Evolutionary conservation across 441 rosid genomes (phyloP).

Genomic region (Viola pubescens): DNA sequence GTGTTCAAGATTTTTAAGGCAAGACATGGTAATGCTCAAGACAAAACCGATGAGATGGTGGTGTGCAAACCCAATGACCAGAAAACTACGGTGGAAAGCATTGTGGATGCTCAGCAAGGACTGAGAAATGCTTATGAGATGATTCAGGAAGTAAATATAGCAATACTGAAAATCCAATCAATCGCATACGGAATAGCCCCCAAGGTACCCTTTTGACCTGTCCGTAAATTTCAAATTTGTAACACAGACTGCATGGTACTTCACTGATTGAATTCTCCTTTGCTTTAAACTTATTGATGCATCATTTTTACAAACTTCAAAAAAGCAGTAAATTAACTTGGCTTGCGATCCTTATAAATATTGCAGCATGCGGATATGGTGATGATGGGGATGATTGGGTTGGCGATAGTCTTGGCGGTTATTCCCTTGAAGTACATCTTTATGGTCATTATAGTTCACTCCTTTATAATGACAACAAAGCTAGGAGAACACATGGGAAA

Average conservation of each 20-base stretch:
- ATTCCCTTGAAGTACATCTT: constrained; percentile 51
- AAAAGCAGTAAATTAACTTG: not conserved
- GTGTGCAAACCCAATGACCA: constrained; percentile 57
- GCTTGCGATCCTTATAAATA: not conserved
- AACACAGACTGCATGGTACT: not conserved
- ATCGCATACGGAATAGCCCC: constrained; percentile 46
- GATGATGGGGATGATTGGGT: constrained; percentile 34
- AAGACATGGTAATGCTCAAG: constrained; percentile 29
- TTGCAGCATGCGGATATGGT: constrained; percentile 61
- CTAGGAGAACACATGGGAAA: constrained; percentile 36
- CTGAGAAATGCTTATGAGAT: constrained; percentile 44
- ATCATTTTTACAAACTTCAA: not conserved
- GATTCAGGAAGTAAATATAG: constrained; percentile 47
- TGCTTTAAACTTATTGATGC: not conserved
- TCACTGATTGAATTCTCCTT: not conserved
- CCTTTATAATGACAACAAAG: constrained; percentile 41
- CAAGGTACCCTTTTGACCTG: constrained; percentile 40
- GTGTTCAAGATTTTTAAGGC: constrained; percentile 47
- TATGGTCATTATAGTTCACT: constrained; percentile 25
- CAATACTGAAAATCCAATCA: constrained; percentile 66
- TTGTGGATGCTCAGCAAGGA: constrained; percentile 73
- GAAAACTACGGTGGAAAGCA: constrained; percentile 54
- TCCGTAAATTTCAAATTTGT: not conserved
- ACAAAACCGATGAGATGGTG: constrained; percentile 41
- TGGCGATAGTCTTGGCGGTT: constrained; percentile 46